Base-by-base conservation (phyloP, 768 basidiomycete genomes). In the Tulasnella sp. region DNA sequence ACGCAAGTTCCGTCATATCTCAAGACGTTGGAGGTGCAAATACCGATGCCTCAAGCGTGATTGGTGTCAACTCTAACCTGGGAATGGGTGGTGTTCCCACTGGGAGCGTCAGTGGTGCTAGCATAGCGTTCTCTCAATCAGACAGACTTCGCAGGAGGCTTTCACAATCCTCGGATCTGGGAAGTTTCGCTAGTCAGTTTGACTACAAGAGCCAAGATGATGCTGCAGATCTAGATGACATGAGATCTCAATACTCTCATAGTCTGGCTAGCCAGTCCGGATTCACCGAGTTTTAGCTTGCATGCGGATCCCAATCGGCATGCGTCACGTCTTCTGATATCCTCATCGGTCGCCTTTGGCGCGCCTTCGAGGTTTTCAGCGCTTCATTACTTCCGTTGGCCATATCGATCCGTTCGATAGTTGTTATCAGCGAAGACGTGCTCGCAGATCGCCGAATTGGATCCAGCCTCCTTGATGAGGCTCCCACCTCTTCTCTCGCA, bases 131-230 rank as follows among this genome's bases (percentile, higher is more conserved):
- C 68, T 83, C 86, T 15, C 93, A 99, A 64, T 91, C 85, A 46
- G 92, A 96, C 61, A 74, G 93, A 33, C 71, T 95, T 49, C 73
- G 81, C 27, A 74, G 85, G 45, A 76, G 86, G 22, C 67, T 79
- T 16, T 88, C 86, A 39, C 84, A 87, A 61, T 75, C 81, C 15
- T 83, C 80, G 49, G 87, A 89, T 59, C 66, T 83, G 61, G 87
- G 84, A 37, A 85, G 83, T 62, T 62, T 86, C 56, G 35, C 37
- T 2, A 83, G 82, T 34, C 77, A 76, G 60, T 76, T 73, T 55
- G 75, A 88, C 61, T 90, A 90, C 67, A 90, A 90, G 77, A 87
- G 85, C 60, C 88, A 89, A 64, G 88, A 89, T 61, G 87, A 84
- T 53, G 72, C 73, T 37, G 73, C 70, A 27, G 87, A 89, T 61